Base-by-base conservation (phyloP, 1,284 basidiomycete species). In the Rugosomyces carneus region DNA sequence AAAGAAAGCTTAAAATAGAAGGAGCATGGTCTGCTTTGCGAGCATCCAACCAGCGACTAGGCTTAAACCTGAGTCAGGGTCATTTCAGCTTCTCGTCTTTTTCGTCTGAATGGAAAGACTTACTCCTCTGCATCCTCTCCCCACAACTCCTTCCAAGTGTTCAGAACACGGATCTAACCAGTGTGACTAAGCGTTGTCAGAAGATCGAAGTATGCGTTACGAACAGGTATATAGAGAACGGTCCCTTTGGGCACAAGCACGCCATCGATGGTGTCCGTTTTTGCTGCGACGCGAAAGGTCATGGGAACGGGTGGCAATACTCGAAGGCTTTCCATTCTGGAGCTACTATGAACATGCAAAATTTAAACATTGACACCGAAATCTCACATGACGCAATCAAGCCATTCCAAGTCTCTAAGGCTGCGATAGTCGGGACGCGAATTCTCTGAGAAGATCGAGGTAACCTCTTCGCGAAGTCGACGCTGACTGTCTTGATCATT, bases 381-480 rank as follows among this genome's bases (percentile, higher is more conserved):
- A 15, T 57, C 68, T 42, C 57, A 75, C 74, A 76, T 59, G 11
- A 76, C 72, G 43, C 69, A 68, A 47, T 76, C 73, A 2, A 77
- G 56, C 63, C 68, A 72, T 42, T 60, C 57, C 11, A 75, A 59
- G 20, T 72, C 70, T 49, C 73, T 75, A 27, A 77, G 56, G 24
- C 61, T 67, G 10, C 71, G 65, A 45, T 75, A 74, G 42, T 70
- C 68, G 1, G 72, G 70, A 9, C 66, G 61, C 3, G 67, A 53
- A 32, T 67, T 62, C 2, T 59, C 52, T 5, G 58, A 54, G 34
- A 73, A 63, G 0, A 71, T 23, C 0, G 69, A 64, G 0, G 59
- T 53, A 11, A 76, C 61, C 53, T 75, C 73, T 5, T 63, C 64
- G 2, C 73, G 68, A n/a, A 76, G 64, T 27, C 61, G 65, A 1